These are phyloP conservation scores for Heimioporus retisporus DNA, from an alignment of 1,284 basidiomycete genomes.

Conservation along the genomic window DNA sequence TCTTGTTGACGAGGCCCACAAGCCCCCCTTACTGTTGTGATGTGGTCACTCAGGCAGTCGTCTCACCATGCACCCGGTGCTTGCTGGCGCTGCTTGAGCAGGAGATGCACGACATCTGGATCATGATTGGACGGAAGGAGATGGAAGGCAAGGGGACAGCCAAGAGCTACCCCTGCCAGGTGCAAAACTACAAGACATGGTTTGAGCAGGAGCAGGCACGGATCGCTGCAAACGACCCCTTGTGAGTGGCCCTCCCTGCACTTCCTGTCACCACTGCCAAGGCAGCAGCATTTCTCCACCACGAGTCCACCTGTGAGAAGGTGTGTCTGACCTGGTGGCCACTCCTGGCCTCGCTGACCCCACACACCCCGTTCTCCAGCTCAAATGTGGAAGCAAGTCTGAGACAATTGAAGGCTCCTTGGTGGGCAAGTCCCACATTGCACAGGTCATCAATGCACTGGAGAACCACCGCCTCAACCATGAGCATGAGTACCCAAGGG, in stretches of 20 bases:
- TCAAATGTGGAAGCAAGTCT: slow-evolving; percentile 19
- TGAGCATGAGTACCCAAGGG: slow-evolving; percentile 16
- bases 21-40: too few species aligned
- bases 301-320: slow-evolving; percentile 29
- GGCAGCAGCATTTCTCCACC: slow-evolving; percentile 29
- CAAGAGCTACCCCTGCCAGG: slow-evolving; percentile 14
- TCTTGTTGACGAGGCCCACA: too few species aligned
- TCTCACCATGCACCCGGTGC: too few species aligned
- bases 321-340: slow-evolving; percentile 15
- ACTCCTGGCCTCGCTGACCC: neutral
- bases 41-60: too few species aligned
- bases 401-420: slow-evolving; percentile 16
- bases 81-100: neutral
- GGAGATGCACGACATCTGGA: neutral
- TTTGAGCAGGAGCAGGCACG: slow-evolving; percentile 10
- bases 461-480: slow-evolving; percentile 20
- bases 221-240: neutral
- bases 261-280: slow-evolving; percentile 28
- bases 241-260: neutral
- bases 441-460: slow-evolving; percentile 23
- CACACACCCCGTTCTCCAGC: neutral
- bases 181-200: slow-evolving; percentile 13
- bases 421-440: slow-evolving; percentile 21
- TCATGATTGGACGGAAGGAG: slow-evolving; percentile 2
- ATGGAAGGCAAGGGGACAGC: slow-evolving; percentile 17